Base-by-base conservation (phyloP, 495 filamentous ascomycete species). In the Xylaria curta region DNA sequence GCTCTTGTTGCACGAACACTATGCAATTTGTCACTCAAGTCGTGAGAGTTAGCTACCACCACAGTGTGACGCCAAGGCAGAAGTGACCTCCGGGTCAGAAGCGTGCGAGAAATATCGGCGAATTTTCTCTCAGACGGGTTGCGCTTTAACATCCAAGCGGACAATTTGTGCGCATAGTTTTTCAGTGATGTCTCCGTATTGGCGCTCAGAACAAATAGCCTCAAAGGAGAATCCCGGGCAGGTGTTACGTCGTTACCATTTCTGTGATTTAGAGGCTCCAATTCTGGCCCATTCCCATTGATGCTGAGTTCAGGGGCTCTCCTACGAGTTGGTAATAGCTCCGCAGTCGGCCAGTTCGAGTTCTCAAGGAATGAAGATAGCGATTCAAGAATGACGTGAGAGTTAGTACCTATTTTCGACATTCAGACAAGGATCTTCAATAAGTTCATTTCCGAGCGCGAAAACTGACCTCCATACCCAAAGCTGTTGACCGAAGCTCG, bases 401-500 rank as follows among this genome's bases (percentile, higher is more conserved):
- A 73, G 66, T 81, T 80, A 38, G 76, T 79, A 1, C 79, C 79
- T 62, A 40, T 60, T 38, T 12, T 8, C 28, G 4, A 51, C 0
- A 10, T 38, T 49, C 46, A 53, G 64, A n/a, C 24, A 51, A n/a
- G 21, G 13, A 28, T 9, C 40, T n/a, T 49, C 44, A 21, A 21
- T 8, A 26, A 46, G n/a, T 44, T 42, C 3, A 12, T 26, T 21
- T 46, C 17, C 40, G n/a, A 21, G 15, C 17, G 5, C 21, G 19
- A 49, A 15, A 15, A 53, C 66, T 58, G n/a, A 10, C 88, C 80
- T 13, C 76, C 76, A 59, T 81, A 82, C 33, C 81, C 81, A 70
- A 82, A 82, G 72, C 79, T 81, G 74, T 81, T 82, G 69, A 81
- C 75, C 49, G 80, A 81, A 3, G 66, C 78, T 13, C 77, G 74